A percentile compares a stretch with the other conserved stretches of the same genome.
These are phyloP conservation scores for Myxozyma neglecta DNA, from an alignment of 805 yeast genomes.

Conservation along the genomic window DNA sequence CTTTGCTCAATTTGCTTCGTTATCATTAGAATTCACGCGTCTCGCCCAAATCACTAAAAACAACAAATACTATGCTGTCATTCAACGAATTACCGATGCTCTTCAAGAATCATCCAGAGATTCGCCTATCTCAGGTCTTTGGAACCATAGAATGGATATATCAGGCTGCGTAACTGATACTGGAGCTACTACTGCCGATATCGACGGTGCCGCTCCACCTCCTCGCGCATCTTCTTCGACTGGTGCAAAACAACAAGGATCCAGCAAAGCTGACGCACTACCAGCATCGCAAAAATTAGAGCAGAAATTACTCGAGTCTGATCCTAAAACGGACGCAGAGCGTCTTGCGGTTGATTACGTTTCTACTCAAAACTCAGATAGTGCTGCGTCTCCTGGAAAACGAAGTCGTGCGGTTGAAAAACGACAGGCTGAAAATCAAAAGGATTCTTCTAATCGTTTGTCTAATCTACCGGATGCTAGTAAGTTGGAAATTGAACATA, in stretches of 20 bases:
- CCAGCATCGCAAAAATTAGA: constrained; percentile 5
- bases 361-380: neutral
- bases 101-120: constrained; percentile 41
- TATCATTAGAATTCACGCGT: constrained; percentile 54
- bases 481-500: neutral
- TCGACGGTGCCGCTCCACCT: neutral
- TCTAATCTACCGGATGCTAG: neutral
- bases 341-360: neutral
- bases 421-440: neutral
- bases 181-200: neutral
- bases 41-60: constrained; percentile 54
- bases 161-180: constrained; percentile 50
- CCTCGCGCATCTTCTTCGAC: neutral
- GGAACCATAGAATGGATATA: constrained; percentile 49
- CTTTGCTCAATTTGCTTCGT: constrained; percentile 52
- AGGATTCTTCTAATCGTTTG: neutral
- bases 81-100: constrained; percentile 46
- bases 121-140: constrained; percentile 46
- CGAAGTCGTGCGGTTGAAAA: neutral
- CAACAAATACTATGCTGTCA: constrained; percentile 51
- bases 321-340: neutral
- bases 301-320: constrained; percentile 4
- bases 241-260: neutral
- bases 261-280: neutral
- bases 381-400: neutral